A percentile compares a stretch with the other conserved stretches of the same genome.
Evolutionary conservation across 2,329 filamentous ascomycete species (phyloP).

Genomic region (Colletotrichum sp.): DNA sequence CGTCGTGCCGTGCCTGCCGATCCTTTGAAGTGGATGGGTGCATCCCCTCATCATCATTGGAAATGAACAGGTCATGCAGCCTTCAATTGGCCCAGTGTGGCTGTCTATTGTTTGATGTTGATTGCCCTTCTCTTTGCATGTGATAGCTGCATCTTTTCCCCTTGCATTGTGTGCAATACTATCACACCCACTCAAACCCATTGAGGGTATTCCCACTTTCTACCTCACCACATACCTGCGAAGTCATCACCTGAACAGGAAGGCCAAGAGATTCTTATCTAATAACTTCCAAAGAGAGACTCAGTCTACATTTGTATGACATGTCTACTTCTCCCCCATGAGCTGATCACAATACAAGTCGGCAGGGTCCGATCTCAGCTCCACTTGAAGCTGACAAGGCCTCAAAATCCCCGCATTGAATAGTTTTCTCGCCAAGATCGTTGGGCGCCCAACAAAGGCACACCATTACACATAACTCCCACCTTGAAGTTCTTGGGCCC

Average conservation of each 20-base stretch:
- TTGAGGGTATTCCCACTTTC: neutral
- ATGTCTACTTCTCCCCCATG: neutral
- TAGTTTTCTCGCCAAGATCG: neutral
- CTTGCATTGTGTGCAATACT: neutral
- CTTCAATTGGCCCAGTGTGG: neutral
- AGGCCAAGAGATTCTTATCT: neutral
- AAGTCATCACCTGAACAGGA: neutral
- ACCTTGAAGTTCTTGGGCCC: neutral
- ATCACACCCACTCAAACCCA: neutral
- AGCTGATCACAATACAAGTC: neutral
- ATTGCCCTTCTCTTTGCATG: neutral
- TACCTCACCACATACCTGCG: neutral
- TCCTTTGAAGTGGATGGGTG: neutral
- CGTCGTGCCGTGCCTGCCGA: neutral
- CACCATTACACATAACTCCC: neutral
- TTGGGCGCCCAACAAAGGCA: neutral
- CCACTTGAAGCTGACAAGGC: neutral
- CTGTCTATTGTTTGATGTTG: neutral
- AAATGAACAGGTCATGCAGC: too few relatives aligned
- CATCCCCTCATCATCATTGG: neutral
- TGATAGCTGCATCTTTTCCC: neutral
- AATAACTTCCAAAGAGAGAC: neutral
- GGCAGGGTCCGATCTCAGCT: neutral
- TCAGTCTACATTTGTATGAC: neutral
- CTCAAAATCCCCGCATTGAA: neutral